Conservation (phyloP, 805 yeast species). For the Brettanomyces bruxellensis region DNA sequence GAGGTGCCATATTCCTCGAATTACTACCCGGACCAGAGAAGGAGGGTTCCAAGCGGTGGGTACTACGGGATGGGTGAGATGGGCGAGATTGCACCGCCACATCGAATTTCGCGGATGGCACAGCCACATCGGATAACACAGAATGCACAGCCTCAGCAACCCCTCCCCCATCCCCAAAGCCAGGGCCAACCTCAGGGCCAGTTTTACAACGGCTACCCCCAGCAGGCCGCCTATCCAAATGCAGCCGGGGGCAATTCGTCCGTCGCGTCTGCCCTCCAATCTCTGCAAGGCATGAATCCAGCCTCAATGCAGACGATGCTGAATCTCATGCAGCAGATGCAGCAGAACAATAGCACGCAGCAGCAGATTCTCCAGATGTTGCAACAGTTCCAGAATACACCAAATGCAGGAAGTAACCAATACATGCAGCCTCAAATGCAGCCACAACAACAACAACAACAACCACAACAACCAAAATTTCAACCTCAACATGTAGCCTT, state of each 20-base stretch:
- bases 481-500: slow-evolving; percentile 1
- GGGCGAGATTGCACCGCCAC: too few species aligned
- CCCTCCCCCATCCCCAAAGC: background rate
- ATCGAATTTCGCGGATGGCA: too few species aligned
- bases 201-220: too few species aligned
- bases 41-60: too few species aligned
- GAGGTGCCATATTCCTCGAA: background rate
- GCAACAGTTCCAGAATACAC: slow-evolving; percentile 1
- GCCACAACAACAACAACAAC: background rate
- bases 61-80: too few species aligned
- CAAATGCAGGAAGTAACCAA: background rate
- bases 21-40: background rate
- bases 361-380: slow-evolving; percentile 9
- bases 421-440: slow-evolving; percentile 3
- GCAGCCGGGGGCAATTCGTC: background rate
- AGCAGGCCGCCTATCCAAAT: too few species aligned
- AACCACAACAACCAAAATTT: too few species aligned
- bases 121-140: background rate
- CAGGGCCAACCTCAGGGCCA: too few species aligned
- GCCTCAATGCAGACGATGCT: slow-evolving; percentile 24
- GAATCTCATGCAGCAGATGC: slow-evolving; percentile 21
- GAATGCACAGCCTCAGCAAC: background rate
- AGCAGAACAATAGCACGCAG: slow-evolving; percentile 10
- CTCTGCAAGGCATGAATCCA: slow-evolving; percentile 15
- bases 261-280: background rate